These are phyloP conservation scores for Colletotrichum brevisporum DNA, from an alignment of 2,329 filamentous ascomycete genomes.

Conservation along the genomic window DNA sequence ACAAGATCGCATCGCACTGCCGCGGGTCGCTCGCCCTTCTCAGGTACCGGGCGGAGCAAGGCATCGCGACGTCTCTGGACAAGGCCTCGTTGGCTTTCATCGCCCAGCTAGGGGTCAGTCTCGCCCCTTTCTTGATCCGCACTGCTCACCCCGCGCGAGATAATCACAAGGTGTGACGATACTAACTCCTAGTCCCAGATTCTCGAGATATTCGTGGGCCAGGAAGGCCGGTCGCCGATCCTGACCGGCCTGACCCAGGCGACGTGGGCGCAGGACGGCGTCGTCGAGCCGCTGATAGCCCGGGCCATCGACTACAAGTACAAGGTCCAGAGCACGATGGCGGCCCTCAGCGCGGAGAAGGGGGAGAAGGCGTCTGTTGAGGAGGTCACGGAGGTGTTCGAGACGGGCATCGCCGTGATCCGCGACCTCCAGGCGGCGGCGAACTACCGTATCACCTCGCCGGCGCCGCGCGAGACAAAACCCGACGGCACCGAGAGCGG, in stretches of 20 bases:
- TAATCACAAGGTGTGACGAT: not conserved
- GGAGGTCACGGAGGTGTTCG: not conserved
- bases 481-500: not conserved
- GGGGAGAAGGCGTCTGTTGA: not conserved
- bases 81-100: slow-evolving; percentile 11
- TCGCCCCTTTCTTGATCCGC: not conserved
- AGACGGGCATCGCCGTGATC: slow-evolving; percentile 21
- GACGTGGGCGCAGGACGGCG: slow-evolving; percentile 1
- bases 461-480: not conserved
- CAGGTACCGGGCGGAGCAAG: slow-evolving; percentile 31
- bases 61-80: slow-evolving; percentile 23
- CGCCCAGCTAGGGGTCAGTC: slow-evolving; percentile 18
- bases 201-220: slow-evolving; percentile 16
- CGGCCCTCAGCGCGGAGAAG: not conserved
- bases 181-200: not conserved
- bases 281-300: slow-evolving; percentile 16
- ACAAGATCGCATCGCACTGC: slow-evolving; percentile 16
- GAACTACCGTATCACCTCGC: slow-evolving; percentile 10
- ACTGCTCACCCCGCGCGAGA: not conserved
- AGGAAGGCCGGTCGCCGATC: not conserved
- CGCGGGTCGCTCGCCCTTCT: slow-evolving; percentile 29
- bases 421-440: slow-evolving; percentile 29
- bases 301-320: slow-evolving; percentile 25
- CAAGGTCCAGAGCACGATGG: not conserved
- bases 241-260: not conserved